Evolutionary conservation across 768 basidiomycete species (phyloP), one percentile per base, ranked within the genome.

Genomic region (Kwoniella dejecticola): DNA sequence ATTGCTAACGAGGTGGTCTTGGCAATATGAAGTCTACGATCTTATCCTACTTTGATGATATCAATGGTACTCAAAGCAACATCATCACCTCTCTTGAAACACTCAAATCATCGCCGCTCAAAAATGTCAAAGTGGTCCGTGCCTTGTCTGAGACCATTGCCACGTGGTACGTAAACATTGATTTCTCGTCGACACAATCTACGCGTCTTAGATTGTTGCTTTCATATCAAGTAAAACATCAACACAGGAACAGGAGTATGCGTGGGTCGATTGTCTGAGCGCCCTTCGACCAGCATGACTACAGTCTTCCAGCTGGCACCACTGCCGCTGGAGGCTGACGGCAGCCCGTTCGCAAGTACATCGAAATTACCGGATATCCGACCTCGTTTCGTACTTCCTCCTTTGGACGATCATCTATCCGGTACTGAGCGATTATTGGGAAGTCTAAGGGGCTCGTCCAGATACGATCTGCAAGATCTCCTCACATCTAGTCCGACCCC

Each of bases 361-460:
- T 30, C 48, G 19, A 47, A 49, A 47, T 33, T 49, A n/a, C 33
- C 44, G 23, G 21, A 42, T 21, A 49, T 49, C 12, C n/a, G 19
- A 30, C 58, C 64, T 17, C 40, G 38, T 5, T 72, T 72, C 47
- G 44, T 52, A 23, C 54, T 72, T 8, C 71, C 71, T 4, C 17
- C 27, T 7, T 44, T 70, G 36, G 69, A 68, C 31, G 67, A 73
- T 17, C 50, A 64, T 56, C 57, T 60, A 21, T 52, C 67, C 5
- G 64, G 64, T 26, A 50, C 63, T 12, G 66, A 69, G 19, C 58
- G 71, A 23, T 49, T 72, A 41, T 31, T 72, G 40, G 38, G 24
- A 12, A 61, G 64, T 30, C 42, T 70, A n/a, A 56, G 61, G 33
- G 57, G 60, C 11, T 24, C 23, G 5, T 62, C 60, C 21, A 54